Evolutionary conservation across 768 basidiomycete species (phyloP).

Genomic region (Leucosporidium yakuticum): DNA sequence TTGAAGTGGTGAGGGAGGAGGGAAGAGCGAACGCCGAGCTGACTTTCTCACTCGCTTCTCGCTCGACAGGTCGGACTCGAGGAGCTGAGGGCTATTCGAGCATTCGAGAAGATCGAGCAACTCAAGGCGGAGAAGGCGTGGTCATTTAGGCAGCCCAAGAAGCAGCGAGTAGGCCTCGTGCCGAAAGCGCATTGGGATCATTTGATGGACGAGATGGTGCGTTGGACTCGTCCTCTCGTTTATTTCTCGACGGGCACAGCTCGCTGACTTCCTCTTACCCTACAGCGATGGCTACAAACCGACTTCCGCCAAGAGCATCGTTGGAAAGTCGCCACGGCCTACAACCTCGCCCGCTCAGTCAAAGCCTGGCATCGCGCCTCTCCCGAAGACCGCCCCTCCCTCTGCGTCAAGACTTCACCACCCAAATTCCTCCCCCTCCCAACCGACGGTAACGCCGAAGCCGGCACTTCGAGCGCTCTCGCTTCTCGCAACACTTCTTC

Average conservation of each 20-base stretch:
- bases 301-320: constrained; percentile 91
- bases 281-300: constrained; percentile 91
- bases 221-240: constrained; percentile 37
- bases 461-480: background rate
- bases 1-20: background rate
- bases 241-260: constrained; percentile 12
- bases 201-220: constrained; percentile 90
- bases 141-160: constrained; percentile 93
- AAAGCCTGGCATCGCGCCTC: constrained; percentile 78
- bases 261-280: background rate
- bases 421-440: constrained; percentile 56
- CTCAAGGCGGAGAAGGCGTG: constrained; percentile 75
- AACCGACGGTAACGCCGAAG: constrained; percentile 40
- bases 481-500: background rate
- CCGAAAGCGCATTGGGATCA: constrained; percentile 91
- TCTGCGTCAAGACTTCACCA: constrained; percentile 48
- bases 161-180: constrained; percentile 72
- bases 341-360: constrained; percentile 71
- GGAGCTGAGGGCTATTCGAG: constrained; percentile 39
- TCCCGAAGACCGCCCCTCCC: constrained; percentile 57
- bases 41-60: background rate
- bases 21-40: background rate
- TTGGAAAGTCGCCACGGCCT: constrained; percentile 84
- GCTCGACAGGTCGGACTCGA: constrained; percentile 26
- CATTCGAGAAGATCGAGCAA: constrained; percentile 75